These are phyloP conservation scores for Hyaloscypha bicolor DNA, from an alignment of 495 filamentous ascomycete species.

Conservation along the genomic window DNA sequence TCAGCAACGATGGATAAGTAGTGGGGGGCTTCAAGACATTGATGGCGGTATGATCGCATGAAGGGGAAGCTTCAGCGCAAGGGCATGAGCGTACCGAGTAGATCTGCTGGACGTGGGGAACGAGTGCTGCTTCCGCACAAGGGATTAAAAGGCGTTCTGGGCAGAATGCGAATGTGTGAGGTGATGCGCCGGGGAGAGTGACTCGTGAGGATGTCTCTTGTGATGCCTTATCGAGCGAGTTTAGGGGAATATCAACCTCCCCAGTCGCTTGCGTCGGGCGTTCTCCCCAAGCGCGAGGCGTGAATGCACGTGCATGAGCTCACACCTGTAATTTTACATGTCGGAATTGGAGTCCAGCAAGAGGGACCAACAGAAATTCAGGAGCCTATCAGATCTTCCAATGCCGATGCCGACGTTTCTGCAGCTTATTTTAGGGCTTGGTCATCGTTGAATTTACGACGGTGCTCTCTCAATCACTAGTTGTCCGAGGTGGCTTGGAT, in stretches of 20 bases:
- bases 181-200: background rate
- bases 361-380: too few relatives aligned
- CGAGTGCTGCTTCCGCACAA: background rate
- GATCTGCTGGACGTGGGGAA: background rate
- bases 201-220: background rate
- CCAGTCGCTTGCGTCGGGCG: background rate
- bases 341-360: too few relatives aligned
- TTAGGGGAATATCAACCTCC: background rate
- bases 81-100: background rate
- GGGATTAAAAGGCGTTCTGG: background rate
- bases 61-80: background rate
- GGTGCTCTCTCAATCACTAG: background rate
- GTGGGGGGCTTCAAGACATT: background rate
- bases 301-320: background rate
- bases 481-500: background rate
- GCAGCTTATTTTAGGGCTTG: background rate
- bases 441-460: background rate
- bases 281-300: background rate
- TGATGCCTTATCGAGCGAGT: background rate
- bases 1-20: background rate
- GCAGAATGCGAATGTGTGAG: background rate
- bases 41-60: background rate
- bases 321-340: background rate
- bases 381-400: background rate
- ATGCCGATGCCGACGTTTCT: background rate